Evolutionary conservation across 1,139 yeast species (phyloP).

Genomic region (Magnusiomyces suaveolens): DNA sequence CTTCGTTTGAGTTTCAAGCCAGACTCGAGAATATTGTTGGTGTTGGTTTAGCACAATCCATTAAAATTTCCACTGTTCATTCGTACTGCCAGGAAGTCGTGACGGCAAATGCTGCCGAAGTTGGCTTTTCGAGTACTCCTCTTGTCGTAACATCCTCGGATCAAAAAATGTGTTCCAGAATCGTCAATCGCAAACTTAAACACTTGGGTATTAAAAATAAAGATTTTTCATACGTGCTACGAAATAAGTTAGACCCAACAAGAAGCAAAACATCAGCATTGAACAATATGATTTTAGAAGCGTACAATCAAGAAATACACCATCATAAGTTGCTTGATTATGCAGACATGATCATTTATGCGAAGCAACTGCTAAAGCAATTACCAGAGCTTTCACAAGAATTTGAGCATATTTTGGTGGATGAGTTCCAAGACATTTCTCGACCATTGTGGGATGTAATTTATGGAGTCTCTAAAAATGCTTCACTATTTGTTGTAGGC

Average conservation of each 20-base stretch:
- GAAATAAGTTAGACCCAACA: conserved; percentile 40
- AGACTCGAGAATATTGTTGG: conserved; percentile 35
- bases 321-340: conserved; percentile 7
- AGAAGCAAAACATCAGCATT: conserved; percentile 27
- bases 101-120: neutral
- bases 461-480: neutral
- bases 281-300: neutral
- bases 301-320: neutral
- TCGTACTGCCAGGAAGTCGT: conserved; percentile 48
- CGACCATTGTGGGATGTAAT: conserved; percentile 10
- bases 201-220: neutral
- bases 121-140: neutral
- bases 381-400: conserved; percentile 30
- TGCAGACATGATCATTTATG: neutral
- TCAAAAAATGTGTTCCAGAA: neutral
- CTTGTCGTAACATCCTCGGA: neutral
- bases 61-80: conserved; percentile 81
- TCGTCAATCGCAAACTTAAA: neutral
- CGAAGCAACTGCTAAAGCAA: neutral
- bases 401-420: conserved; percentile 68
- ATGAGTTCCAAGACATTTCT: conserved; percentile 70
- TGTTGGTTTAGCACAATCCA: conserved; percentile 28
- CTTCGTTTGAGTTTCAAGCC: conserved; percentile 72
- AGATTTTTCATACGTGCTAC: neutral
- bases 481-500: conserved; percentile 49